Evolutionary conservation across 768 basidiomycete genomes (phyloP), one percentile per base, ranked within the genome.

Genomic region (Atractiella rhizophila): DNA sequence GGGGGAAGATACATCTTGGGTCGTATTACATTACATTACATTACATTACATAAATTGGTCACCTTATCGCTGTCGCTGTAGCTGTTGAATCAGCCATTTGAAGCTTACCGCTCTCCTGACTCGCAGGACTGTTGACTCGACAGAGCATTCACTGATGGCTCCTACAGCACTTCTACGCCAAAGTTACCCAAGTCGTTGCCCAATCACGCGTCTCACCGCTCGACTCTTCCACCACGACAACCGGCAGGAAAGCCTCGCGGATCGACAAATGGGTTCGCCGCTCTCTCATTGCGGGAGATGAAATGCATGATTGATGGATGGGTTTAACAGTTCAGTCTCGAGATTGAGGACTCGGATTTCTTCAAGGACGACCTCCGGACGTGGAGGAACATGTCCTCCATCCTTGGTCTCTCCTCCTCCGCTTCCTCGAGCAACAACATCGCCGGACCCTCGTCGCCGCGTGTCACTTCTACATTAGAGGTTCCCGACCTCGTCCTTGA

Each of bases 311-410:
- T 19, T 3, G 19, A n/a, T 4, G 7, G 2, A 0, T 18, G 15
- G 1, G 5, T n/a, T 1, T 13, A 8, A 28, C 44, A 53, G 53
- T 54, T 54, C 49, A 54, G 52, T 39, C 44, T 54, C 30, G 51
- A 52, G 31, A 39, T 51, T 0, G 47, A 52, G 5, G 53, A 54
- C 27, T 44, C 29, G 4, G 49, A 51, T 15, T 20, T 42, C 4
- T 52, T 49, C 28, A 43, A 44, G 12, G 24, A 45, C n/a, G 51
- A 54, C 29, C 46, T 54, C 21, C 25, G 34, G 29, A 47, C 48
- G 3, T 54, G 53, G 53, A 34, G 49, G 8, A 42, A 29, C 37
- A 35, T 50, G 18, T 52, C 50, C 3, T 27, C 47, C 7, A 40
- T 46, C 10, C 31, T 8, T 21, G 19, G 32, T 9, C 39, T 49